A percentile compares a stretch with the other conserved stretches of the same genome.
Evolutionary conservation across 495 filamentous ascomycete genomes (phyloP).

Genomic region (Lophiotrema nucula): DNA sequence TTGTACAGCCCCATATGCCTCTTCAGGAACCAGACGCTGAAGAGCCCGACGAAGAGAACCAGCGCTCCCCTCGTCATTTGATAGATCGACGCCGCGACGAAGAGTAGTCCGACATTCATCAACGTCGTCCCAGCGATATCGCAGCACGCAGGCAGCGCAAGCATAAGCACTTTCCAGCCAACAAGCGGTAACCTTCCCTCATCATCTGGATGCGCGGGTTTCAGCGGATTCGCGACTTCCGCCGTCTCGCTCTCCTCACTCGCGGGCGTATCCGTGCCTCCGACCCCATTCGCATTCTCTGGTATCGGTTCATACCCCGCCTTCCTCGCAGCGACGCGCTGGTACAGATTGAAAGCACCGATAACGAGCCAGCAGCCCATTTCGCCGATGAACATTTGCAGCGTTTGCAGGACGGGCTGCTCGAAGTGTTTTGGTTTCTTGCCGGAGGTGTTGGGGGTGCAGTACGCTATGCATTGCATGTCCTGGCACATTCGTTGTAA

Average conservation of each 20-base stretch:
- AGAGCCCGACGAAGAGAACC: constrained; percentile 91
- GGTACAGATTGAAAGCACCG: constrained; percentile 61
- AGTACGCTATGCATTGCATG: constrained; percentile 92
- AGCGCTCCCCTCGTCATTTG: constrained; percentile 97
- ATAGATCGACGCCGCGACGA: constrained; percentile 93
- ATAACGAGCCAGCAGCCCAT: constrained; percentile 91
- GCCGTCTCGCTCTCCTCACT: constrained; percentile 22
- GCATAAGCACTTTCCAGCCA: constrained; percentile 70
- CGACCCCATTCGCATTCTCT: constrained; percentile 14
- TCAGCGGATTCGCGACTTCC: constrained; percentile 53
- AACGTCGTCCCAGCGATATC: constrained; percentile 94
- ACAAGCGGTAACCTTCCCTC: constrained; percentile 55
- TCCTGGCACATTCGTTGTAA: constrained; percentile 71
- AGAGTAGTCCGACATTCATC: constrained; percentile 92
- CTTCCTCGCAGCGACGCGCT: constrained; percentile 53
- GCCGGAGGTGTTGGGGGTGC: constrained; percentile 67
- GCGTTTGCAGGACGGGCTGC: constrained; percentile 93
- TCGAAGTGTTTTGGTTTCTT: constrained; percentile 70
- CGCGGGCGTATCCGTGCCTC: neutral
- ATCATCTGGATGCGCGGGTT: constrained; percentile 40
- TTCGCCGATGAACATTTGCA: constrained; percentile 92
- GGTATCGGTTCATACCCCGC: constrained; percentile 65
- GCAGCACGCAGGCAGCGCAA: constrained; percentile 85
- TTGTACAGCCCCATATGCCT: constrained; percentile 77
- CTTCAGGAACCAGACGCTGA: constrained; percentile 86